These are phyloP conservation scores for Epichloe bromicola DNA, from an alignment of 2,329 filamentous ascomycete species.

Conservation along the genomic window DNA sequence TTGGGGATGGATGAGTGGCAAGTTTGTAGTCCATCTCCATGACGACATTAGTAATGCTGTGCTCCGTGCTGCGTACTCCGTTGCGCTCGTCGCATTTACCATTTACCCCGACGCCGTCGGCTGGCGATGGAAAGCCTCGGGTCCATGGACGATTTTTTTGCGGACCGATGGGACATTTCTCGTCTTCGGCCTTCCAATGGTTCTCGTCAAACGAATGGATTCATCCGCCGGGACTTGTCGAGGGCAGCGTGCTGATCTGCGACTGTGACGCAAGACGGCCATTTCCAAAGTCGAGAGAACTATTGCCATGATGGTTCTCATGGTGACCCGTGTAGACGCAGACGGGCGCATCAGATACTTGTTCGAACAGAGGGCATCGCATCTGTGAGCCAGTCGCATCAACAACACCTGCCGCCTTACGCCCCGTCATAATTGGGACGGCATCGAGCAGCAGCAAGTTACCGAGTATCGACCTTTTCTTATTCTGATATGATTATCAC, in stretches of 20 bases:
- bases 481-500: background rate
- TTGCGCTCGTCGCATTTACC: background rate
- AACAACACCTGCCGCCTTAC: too few species aligned
- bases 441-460: too few species aligned
- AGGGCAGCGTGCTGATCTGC: too few species aligned
- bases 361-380: too few species aligned
- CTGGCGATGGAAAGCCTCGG: background rate
- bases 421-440: too few species aligned
- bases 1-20: background rate
- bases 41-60: background rate
- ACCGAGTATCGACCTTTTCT: background rate
- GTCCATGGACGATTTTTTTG: background rate
- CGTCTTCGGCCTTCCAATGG: too few species aligned
- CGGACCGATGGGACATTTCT: background rate
- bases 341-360: too few species aligned
- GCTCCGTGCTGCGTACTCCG: background rate
- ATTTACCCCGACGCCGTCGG: background rate
- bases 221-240: background rate
- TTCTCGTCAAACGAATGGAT: background rate
- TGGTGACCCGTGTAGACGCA: too few species aligned
- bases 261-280: too few species aligned
- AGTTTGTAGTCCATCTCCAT: background rate
- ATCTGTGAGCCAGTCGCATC: too few species aligned
- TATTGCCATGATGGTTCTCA: too few species aligned
- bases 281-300: too few species aligned